Evolutionary conservation across 2,329 filamentous ascomycete species (phyloP).

Genomic region (Beauveria sp.): DNA sequence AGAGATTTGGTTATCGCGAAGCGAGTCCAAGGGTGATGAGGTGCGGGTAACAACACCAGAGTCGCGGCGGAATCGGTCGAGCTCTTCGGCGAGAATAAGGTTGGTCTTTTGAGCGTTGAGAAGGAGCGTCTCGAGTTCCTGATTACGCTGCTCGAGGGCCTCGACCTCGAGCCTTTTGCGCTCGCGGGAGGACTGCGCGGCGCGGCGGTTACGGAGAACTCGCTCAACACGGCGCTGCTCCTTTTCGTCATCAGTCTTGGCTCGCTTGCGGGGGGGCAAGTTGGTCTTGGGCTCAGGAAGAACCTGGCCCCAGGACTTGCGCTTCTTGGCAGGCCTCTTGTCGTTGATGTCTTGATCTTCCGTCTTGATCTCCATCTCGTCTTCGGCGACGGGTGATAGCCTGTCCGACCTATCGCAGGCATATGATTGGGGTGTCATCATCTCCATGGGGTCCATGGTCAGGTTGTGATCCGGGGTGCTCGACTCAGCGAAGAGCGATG

Average conservation of each 20-base stretch:
- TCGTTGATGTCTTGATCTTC: constrained; percentile 27
- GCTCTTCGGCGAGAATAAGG: constrained; percentile 39
- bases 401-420: constrained; percentile 21
- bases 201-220: constrained; percentile 90
- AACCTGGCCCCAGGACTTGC: constrained; percentile 98
- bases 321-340: constrained; percentile 80
- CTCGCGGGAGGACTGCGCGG: constrained; percentile 92
- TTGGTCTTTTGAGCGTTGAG: constrained; percentile 50
- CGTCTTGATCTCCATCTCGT: too few species aligned
- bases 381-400: constrained; percentile 1
- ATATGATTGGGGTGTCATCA: constrained; percentile 40
- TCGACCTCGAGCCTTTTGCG: constrained; percentile 86
- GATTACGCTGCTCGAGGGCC: constrained; percentile 68
- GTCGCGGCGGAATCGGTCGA: constrained; percentile 40
- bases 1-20: constrained; percentile 42
- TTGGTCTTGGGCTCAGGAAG: constrained; percentile 95
- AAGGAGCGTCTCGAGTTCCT: constrained; percentile 59
- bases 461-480: constrained; percentile 23
- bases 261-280: constrained; percentile 89
- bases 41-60: constrained; percentile 33
- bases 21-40: constrained; percentile 33
- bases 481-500: constrained; percentile 37
- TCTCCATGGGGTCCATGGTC: constrained; percentile 37
- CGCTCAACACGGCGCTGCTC: constrained; percentile 96
- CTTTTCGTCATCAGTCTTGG: constrained; percentile 98